phyloP scores from a whole-genome alignment of 495 filamentous ascomycete genomes.

The Hypomontagnella monticulosa region DNA sequence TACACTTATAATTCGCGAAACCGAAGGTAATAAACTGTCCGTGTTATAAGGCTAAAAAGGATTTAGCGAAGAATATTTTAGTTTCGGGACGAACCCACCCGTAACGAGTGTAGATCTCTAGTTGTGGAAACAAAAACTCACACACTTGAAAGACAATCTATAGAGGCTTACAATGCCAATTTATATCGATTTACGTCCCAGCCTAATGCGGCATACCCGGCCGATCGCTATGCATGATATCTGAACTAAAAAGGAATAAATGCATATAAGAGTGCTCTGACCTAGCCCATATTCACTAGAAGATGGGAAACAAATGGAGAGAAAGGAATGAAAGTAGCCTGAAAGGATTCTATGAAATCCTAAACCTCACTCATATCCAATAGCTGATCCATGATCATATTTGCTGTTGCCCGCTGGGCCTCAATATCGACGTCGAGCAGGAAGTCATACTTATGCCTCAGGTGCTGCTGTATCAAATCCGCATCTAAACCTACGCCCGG shows the following conservation, averaged over 20 bases:
- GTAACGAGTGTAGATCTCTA: no score
- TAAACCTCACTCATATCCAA: constrained; percentile 1
- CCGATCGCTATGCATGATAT: constrained; percentile 19
- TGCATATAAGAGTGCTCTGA: not conserved
- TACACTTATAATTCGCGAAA: no score
- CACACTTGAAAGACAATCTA: no score
- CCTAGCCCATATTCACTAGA: not conserved
- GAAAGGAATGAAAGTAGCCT: not conserved
- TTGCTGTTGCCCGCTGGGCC: constrained; percentile 20
- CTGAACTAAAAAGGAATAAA: not conserved
- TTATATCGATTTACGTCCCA: constrained; percentile 7
- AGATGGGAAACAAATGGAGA: not conserved
- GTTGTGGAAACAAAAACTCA: no score
- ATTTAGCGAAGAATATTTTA: no score
- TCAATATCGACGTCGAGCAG: constrained; percentile 28
- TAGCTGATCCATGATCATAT: constrained; percentile 38
- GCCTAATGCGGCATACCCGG: not conserved
- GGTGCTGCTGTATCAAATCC: constrained; percentile 28
- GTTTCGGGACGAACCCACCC: no score
- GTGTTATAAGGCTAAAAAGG: no score
- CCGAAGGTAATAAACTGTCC: no score
- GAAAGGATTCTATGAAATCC: not conserved
- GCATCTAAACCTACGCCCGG: constrained; percentile 39
- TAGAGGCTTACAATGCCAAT: not conserved
- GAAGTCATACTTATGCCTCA: constrained; percentile 35